Percentiles rank a stretch among this genome's conserved stretches.
These are phyloP conservation scores for Tillandsia leiboldiana DNA, from an alignment of 176 grass and related monocot genomes.

Conservation along the genomic window DNA sequence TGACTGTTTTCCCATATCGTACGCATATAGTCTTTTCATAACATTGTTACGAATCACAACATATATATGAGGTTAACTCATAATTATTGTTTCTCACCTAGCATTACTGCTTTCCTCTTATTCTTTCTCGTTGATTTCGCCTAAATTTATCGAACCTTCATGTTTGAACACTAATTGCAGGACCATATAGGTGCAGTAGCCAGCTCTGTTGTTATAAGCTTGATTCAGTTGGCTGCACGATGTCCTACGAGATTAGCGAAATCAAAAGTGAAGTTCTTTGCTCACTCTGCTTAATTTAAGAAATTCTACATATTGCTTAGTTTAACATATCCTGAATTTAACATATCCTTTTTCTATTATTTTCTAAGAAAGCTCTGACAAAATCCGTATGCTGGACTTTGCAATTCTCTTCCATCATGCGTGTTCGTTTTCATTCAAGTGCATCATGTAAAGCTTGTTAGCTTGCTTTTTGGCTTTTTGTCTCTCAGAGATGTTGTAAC, in stretches of 20 bases:
- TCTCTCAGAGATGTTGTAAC: too few species aligned
- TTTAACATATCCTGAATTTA: not conserved
- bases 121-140: not conserved
- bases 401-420: too few species aligned
- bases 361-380: too few species aligned
- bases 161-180: not conserved
- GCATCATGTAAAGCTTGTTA: too few species aligned
- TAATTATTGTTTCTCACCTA: too few species aligned
- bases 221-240: conserved; percentile 8
- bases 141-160: not conserved
- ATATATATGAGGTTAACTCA: too few species aligned
- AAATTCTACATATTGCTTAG: not conserved
- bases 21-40: too few species aligned
- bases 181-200: not conserved
- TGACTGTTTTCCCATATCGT: too few species aligned
- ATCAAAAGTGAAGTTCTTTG: conserved; percentile 68
- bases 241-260: conserved; percentile 83
- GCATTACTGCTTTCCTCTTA: not conserved
- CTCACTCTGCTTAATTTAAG: conserved; percentile 13
- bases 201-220: not conserved
- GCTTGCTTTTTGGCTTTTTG: too few species aligned
- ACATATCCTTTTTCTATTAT: not conserved
- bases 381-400: too few species aligned
- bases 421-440: too few species aligned
- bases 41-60: too few species aligned